Evolutionary conservation across 768 basidiomycete genomes (phyloP).

Genomic region (Mycena leptocephala): DNA sequence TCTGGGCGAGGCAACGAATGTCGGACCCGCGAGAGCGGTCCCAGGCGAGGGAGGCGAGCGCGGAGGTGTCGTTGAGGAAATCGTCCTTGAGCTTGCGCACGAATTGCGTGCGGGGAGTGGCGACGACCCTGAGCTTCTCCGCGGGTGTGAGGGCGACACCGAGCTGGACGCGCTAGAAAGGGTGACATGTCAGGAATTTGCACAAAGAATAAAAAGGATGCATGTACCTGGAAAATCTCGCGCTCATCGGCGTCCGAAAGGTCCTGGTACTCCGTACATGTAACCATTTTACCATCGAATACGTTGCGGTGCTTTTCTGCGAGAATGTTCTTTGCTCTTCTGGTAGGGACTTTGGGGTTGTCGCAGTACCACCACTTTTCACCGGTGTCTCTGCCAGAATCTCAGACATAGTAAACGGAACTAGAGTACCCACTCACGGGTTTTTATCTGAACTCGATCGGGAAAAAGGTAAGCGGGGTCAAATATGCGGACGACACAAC

Average conservation of each 20-base stretch:
- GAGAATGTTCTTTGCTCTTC: conserved; percentile 51
- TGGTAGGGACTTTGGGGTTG: conserved; percentile 33
- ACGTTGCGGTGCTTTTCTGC: conserved; percentile 70
- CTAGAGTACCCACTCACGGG: neutral
- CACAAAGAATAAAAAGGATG: neutral
- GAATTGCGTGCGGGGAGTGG: conserved; percentile 70
- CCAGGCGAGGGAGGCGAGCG: conserved; percentile 51
- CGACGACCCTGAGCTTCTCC: conserved; percentile 71
- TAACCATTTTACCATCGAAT: conserved; percentile 85
- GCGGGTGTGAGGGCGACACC: conserved; percentile 85
- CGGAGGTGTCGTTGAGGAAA: conserved; percentile 59
- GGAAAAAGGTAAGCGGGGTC: neutral
- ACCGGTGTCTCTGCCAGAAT: conserved; percentile 24
- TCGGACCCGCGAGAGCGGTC: conserved; percentile 59
- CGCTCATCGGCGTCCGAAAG: conserved; percentile 72
- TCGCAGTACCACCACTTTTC: conserved; percentile 40
- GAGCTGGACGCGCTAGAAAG: conserved; percentile 77
- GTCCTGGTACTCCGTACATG: conserved; percentile 83
- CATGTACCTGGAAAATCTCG: conserved; percentile 78
- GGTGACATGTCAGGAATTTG: neutral
- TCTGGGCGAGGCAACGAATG: conserved; percentile 72
- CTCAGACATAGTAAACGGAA: neutral
- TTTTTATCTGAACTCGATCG: conserved; percentile 11
- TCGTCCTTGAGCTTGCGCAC: conserved; percentile 69
- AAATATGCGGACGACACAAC: neutral